Evolutionary conservation across 2,329 filamentous ascomycete genomes (phyloP), one percentile per base, ranked within the genome.

Genomic region (Pyrenophora graminea): DNA sequence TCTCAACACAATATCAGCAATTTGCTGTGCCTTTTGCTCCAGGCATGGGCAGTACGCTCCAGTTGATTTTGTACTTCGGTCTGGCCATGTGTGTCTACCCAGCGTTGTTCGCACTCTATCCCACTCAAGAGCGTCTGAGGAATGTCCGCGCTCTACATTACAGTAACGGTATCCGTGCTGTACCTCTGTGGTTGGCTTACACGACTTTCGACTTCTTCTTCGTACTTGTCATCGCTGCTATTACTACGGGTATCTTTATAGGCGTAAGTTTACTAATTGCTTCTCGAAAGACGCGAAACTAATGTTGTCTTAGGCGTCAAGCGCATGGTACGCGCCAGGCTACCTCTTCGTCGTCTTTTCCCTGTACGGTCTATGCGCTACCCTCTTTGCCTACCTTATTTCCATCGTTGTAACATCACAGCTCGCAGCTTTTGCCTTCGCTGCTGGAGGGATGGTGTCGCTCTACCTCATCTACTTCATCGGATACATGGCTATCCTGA

Each of bases 111-210:
- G 84, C 89, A 0, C 77, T 97, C 4, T 97, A 97, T 66, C 90
- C 91, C 0, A 96, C 90, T n/a, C 79, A 89, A 23, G 92, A 97
- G 72, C 82, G 91, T 21, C 78, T 91, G 9, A 79, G 85, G 42
- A 88, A 91, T 58, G 90, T 97, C 19, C 84, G 92, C 44, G 88
- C 89, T 13, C 78, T 97, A 25, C 88, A 97, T 71, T 97, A 96
- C 74, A 95, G 90, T 46, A 97, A 96, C 66, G 92, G 92, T 39
- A 91, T 96, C 23, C 82, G 89, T 10, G 87, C 89, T 0, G 78
- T 89, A 7, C 90, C 91, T 0, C 78, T 97, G 1, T 97, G 93
- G 92, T 74, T 90, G 4, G 90, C 92, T 1, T 95, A 97, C 67
- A 79, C 88, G 1, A 66, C 79, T 0, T 96, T 96, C 66, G 92